Evolutionary conservation across 805 yeast genomes (phyloP).

Genomic region (Clavispora vitiphila): DNA sequence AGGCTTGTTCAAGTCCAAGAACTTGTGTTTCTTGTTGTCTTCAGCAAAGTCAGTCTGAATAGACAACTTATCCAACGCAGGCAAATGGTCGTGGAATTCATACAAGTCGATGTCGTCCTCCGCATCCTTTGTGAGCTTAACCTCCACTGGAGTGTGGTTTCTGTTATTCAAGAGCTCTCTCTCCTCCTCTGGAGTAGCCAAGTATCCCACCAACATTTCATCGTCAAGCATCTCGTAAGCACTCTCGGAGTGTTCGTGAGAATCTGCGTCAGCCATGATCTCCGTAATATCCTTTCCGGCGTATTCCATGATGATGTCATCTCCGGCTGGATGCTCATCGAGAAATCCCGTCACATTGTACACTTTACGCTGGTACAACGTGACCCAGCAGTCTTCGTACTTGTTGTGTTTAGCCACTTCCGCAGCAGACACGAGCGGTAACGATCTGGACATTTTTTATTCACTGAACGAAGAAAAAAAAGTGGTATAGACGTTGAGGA

Average conservation of each 20-base stretch:
- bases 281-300: constrained; percentile 65
- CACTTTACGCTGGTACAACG: constrained; percentile 71
- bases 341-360: constrained; percentile 76
- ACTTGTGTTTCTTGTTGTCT: constrained; percentile 75
- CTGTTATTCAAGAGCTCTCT: constrained; percentile 60
- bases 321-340: constrained; percentile 71
- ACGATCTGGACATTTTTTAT: constrained; percentile 12
- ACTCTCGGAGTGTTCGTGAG: constrained; percentile 77
- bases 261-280: constrained; percentile 64
- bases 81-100: constrained; percentile 56
- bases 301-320: constrained; percentile 49
- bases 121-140: constrained; percentile 28
- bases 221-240: constrained; percentile 87
- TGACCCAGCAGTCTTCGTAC: constrained; percentile 68
- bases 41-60: constrained; percentile 71
- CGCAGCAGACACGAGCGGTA: constrained; percentile 58
- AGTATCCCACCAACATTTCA: constrained; percentile 69
- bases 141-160: constrained; percentile 55
- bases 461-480: neutral
- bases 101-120: constrained; percentile 25
- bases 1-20: constrained; percentile 81
- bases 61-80: constrained; percentile 66
- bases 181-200: constrained; percentile 80
- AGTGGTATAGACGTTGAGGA: neutral
- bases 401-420: constrained; percentile 52